These are phyloP conservation scores for Ehretia macrophylla DNA, from an alignment of 257 asterid species.

Conservation along the genomic window DNA sequence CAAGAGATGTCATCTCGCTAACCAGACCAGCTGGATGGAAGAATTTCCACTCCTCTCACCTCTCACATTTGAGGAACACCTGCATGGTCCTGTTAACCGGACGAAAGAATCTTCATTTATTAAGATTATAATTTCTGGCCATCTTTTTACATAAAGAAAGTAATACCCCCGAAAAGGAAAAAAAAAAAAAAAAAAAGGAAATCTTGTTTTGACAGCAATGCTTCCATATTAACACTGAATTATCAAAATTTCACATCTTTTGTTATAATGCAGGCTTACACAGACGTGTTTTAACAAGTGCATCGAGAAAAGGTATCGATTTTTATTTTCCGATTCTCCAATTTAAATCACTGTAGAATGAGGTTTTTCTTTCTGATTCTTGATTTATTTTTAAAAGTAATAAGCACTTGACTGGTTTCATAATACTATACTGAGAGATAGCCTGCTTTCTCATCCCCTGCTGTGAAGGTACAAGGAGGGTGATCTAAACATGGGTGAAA, in stretches of 20 bases:
- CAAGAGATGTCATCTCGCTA: too few relatives aligned
- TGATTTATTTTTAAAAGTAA: not conserved
- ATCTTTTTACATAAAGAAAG: too few relatives aligned
- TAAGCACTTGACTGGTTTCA: not conserved
- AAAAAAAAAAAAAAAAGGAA: not conserved
- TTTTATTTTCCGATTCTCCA: not conserved
- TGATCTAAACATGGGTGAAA: constrained; percentile 45
- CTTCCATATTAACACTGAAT: not conserved
- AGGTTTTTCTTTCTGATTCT: not conserved
- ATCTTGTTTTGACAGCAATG: not conserved
- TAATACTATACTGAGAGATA: not conserved
- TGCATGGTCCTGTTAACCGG: too few relatives aligned
- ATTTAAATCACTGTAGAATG: not conserved
- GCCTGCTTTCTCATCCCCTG: not conserved
- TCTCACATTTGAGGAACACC: too few relatives aligned
- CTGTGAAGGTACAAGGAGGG: constrained; percentile 30
- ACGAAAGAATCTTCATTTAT: too few relatives aligned
- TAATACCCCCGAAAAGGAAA: too few relatives aligned
- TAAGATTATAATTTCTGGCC: too few relatives aligned
- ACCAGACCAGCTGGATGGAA: too few relatives aligned
- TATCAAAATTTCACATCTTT: constrained; percentile 1
- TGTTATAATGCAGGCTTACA: constrained; percentile 32
- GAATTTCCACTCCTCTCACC: too few relatives aligned
- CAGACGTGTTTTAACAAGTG: constrained; percentile 43
- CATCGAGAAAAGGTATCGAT: constrained; percentile 30